Evolutionary conservation across 108 stramenopile genomes (phyloP), one percentile per base, ranked within the genome.

Genomic region (Parietichytrium sp.): DNA sequence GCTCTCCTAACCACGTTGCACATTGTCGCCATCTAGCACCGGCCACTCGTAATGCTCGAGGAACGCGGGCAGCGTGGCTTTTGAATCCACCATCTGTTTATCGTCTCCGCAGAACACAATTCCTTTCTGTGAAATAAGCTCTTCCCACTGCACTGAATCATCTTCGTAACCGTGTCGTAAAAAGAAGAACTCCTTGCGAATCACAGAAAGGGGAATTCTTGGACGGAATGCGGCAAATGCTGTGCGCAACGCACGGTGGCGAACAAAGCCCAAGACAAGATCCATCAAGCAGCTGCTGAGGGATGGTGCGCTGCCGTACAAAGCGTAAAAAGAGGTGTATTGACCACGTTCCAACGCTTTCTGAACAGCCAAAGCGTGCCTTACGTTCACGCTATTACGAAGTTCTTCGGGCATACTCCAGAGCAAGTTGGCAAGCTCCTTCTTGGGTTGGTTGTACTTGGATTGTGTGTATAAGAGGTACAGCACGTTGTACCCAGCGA

Each of bases 401-500:
- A 72, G 38, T n/a, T 16, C 6, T 6, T 6, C 16, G 2, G 61
- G 61, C 61, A 72, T 72, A 7, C 13, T 45, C 42, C 38, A 72
- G 38, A 72, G 42, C 33, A 72, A 42, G 0, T 10, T 33, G 33
- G 42, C 61, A 33, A 72, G 36, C 20, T 72, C 61, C 23, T 33
- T 42, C 23, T 42, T 72, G 42, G 61, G 38, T 10, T 27, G 36
- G 42, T 72, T 42, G 20, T 72, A 72, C 20, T 80, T 88, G 15
- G 45, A 42, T 81, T 87, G 87, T 49, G 88, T 47, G 48, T 88
- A 88, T 8, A 88, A 45, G 48, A 86, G 87, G 81, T 88, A 88
- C 79, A 88, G 79, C 25, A 88, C 85, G 29, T 87, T 83, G 84
- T 88, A 88, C 55, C 87, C 88, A 8, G 87, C 85, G 61, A 88